Conservation (phyloP, 176 grass and related monocot species). For the barley (Hordeum vulgare) region DNA sequence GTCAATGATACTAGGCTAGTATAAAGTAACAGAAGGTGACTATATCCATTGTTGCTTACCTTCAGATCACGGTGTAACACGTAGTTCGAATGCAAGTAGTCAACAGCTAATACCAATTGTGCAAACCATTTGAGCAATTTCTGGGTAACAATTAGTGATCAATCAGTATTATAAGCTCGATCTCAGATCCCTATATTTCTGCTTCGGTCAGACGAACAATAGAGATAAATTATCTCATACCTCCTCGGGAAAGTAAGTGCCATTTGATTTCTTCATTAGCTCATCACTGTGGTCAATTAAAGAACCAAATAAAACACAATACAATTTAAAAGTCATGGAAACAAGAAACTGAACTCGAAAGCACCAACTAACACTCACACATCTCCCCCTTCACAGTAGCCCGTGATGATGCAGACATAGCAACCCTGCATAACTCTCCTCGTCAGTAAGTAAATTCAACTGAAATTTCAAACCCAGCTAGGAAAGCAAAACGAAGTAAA, state of each 20-base stretch:
- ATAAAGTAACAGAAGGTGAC: not conserved
- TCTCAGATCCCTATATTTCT: not conserved
- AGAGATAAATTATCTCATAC: conserved; percentile 25
- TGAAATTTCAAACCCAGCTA: conserved; percentile 7
- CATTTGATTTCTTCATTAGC: conserved; percentile 85
- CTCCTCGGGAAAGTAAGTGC: conserved; percentile 91
- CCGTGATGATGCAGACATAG: conserved; percentile 97
- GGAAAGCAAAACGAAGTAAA: not conserved
- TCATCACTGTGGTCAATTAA: conserved; percentile 59
- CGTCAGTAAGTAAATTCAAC: conserved; percentile 24
- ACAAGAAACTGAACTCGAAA: not conserved
- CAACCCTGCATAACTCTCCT: conserved; percentile 59
- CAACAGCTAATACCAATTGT: conserved; percentile 80
- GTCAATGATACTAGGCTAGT: not conserved
- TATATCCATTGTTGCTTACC: conserved; percentile 27
- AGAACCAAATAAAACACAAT: conserved; percentile 10
- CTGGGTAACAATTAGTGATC: conserved; percentile 35
- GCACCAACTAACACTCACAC: conserved; percentile 54
- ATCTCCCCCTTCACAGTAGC: conserved; percentile 98
- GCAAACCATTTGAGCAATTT: conserved; percentile 93
- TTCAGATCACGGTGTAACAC: conserved; percentile 95
- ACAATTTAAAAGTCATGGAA: not conserved
- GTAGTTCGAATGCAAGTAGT: conserved; percentile 95
- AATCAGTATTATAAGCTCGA: conserved; percentile 1
- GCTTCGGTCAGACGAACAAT: not conserved